These are phyloP conservation scores for Dictyostelium purpureum DNA, from an alignment of 78 protist species.

Conservation along the genomic window DNA sequence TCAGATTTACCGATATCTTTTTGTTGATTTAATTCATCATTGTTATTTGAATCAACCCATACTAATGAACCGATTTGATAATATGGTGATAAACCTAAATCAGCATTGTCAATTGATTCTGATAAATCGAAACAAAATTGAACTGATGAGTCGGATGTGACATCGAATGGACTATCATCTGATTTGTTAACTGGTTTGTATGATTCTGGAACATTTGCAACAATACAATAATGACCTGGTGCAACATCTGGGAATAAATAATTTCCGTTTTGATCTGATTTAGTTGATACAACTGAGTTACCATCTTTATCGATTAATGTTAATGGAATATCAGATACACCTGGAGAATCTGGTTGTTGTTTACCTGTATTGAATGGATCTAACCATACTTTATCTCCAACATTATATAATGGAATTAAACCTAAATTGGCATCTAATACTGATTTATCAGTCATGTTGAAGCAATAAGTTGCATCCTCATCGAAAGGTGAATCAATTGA, in stretches of 20 bases:
- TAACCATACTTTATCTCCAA: background rate
- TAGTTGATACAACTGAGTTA: background rate
- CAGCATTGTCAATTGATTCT: background rate
- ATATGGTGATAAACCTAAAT: background rate
- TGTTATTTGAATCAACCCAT: constrained; percentile 7
- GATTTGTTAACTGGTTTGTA: background rate
- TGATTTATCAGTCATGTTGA: background rate
- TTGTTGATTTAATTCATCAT: background rate
- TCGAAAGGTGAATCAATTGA: background rate
- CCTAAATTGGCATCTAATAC: background rate
- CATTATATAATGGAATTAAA: background rate
- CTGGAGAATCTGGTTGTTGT: background rate
- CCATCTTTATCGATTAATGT: background rate
- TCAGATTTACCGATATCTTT: background rate
- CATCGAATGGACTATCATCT: background rate
- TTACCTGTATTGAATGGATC: background rate
- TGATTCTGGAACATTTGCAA: background rate
- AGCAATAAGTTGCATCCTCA: background rate
- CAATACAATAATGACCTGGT: constrained; percentile 38
- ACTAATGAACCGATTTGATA: background rate
- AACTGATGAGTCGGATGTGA: background rate
- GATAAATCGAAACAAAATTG: background rate
- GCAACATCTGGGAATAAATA: background rate
- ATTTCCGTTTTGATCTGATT: constrained; percentile 10
- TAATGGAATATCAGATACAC: background rate